Evolutionary conservation across 768 basidiomycete genomes (phyloP), one percentile per base, ranked within the genome.

Genomic region (Fomitopsis serialis): DNA sequence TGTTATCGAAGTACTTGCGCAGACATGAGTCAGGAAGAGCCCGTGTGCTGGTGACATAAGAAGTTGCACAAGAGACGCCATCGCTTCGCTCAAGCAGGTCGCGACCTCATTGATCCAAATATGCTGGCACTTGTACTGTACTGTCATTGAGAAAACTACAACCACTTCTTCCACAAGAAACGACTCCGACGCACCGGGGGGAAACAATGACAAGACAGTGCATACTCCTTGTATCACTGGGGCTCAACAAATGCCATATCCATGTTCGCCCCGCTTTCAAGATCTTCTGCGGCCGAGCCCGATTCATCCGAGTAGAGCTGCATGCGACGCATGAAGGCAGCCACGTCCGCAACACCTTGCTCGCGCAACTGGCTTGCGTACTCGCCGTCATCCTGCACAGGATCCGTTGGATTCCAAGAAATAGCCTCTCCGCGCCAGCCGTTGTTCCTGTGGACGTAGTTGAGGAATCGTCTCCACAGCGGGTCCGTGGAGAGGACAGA

Each of bases 401-500:
- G 60, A 7, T 65, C 71, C 0, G 56, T 53, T 0, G 78, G 72
- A 52, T 83, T 74, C 81, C 82, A 84, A 7, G 72, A 61, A 34
- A 79, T 77, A 6, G 67, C 64, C 5, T 70, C 69, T 6, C 82
- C 82, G 27, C 63, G 72, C 79, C 82, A 85, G 0, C 82, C 84
- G 2, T 76, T 75, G 13, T 76, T 73, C 17, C 59, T 47, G 55
- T 79, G 64, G n/a, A 85, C 65, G 56, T 80, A 84, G 53, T 82
- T 83, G 45, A 86, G 62, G 70, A 84, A 84, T 0, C 68, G 63
- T 3, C 82, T 68, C 84, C 84, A 85, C 2, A 84, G 68, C 0
- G 83, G 82, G 56, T 86, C 84, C 1, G 85, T 72, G 8, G 77
- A 78, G 0, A 86, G 69, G 3, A 84, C 80, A 8, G 71, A 63